phyloP scores from a whole-genome alignment of 148 eudicot species.

The Suaeda aralocaspica region DNA sequence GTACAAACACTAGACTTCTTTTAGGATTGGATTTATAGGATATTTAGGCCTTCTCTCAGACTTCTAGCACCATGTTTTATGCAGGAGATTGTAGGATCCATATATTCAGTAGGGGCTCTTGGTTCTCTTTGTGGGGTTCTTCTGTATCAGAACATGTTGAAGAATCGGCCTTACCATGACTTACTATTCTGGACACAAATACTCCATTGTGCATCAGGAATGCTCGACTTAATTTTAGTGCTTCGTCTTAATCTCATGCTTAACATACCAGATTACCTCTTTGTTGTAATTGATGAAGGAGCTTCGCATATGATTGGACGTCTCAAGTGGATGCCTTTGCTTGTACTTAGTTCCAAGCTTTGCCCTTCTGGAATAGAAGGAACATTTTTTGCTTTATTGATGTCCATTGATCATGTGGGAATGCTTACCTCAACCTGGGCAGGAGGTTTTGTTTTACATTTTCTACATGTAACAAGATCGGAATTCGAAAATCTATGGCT shows the following conservation, averaged over 20 bases:
- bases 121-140: slow-evolving; percentile 34
- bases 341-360: slow-evolving; percentile 35
- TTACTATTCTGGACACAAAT: slow-evolving; percentile 29
- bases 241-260: slow-evolving; percentile 28
- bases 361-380: slow-evolving; percentile 34
- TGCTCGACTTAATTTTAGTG: slow-evolving; percentile 29
- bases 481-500: slow-evolving; percentile 29
- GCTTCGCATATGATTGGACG: slow-evolving; percentile 28
- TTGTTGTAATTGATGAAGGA: slow-evolving; percentile 31
- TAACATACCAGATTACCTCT: slow-evolving; percentile 28
- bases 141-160: slow-evolving; percentile 30
- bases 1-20: neutral
- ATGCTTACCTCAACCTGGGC: slow-evolving; percentile 31
- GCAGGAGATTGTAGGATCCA: slow-evolving; percentile 35
- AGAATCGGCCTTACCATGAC: slow-evolving; percentile 26
- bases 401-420: slow-evolving; percentile 34
- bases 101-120: slow-evolving; percentile 30
- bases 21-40: no score
- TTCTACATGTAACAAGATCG: slow-evolving; percentile 28
- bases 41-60: neutral
- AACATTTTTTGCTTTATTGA: slow-evolving; percentile 29
- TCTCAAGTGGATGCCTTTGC: slow-evolving; percentile 33
- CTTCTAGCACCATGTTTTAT: slow-evolving; percentile 3
- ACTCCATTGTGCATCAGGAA: slow-evolving; percentile 28
- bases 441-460: slow-evolving; percentile 25